phyloP scores from a whole-genome alignment of 306 rosid genomes.

The Psophocarpus tetragonolobus region DNA sequence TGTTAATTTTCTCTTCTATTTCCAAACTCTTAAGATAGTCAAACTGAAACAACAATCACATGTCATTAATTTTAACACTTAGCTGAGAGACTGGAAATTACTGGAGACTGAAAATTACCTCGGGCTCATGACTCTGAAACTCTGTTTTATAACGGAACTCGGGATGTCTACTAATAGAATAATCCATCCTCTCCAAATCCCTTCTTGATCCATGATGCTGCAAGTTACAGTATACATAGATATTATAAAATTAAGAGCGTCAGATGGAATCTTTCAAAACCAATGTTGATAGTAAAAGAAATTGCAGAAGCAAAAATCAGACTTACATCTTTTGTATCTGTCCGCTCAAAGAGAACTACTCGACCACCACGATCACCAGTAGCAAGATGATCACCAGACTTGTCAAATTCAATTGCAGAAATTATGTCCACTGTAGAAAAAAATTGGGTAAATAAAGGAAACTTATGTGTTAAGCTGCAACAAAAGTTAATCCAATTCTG shows the following conservation, averaged over 20 bases:
- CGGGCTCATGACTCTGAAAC: constrained; percentile 99
- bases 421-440: constrained; percentile 88
- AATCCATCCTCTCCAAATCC: constrained; percentile 85
- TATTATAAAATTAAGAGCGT: constrained; percentile 23
- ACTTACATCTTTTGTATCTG: constrained; percentile 86
- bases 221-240: constrained; percentile 33
- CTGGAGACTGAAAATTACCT: constrained; percentile 47
- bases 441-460: constrained; percentile 30
- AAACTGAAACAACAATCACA: constrained; percentile 59
- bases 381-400: constrained; percentile 95
- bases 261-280: constrained; percentile 7
- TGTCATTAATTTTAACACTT: constrained; percentile 22
- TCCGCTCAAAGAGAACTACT: constrained; percentile 98
- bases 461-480: constrained; percentile 24
- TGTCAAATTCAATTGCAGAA: constrained; percentile 98
- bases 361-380: constrained; percentile 99
- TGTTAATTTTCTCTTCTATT: constrained; percentile 99
- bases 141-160: constrained; percentile 99
- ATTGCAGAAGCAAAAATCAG: constrained; percentile 27
- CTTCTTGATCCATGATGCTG: constrained; percentile 82
- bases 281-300: constrained; percentile 9
- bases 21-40: constrained; percentile 99
- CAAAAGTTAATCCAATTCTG: constrained; percentile 21
- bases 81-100: too few relatives aligned
- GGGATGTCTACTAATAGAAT: constrained; percentile 81